These are phyloP conservation scores for Xylariaceae sp. DNA, from an alignment of 2,329 filamentous ascomycete genomes.

Conservation along the genomic window DNA sequence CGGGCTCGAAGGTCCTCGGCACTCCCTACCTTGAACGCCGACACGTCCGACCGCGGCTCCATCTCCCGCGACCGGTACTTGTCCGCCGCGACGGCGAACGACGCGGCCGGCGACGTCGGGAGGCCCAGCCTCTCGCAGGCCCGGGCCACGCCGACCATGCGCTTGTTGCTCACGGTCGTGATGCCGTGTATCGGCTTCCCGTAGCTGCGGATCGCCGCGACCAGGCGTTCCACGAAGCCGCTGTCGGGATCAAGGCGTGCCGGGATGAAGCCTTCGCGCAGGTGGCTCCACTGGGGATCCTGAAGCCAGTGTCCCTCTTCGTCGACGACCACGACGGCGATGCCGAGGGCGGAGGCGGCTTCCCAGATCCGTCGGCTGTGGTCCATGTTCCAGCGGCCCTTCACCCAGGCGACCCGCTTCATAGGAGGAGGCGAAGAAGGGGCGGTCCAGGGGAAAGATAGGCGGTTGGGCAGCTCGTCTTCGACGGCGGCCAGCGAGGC, in stretches of 20 bases:
- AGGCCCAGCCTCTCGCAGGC: not conserved
- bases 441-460: no score
- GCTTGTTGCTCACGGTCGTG: not conserved
- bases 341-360: no score
- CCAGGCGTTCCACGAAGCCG: not conserved
- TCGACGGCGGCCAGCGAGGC: no score
- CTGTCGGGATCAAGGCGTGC: not conserved
- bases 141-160: not conserved
- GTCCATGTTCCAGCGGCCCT: no score
- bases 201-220: not conserved
- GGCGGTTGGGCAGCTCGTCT: no score
- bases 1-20: not conserved
- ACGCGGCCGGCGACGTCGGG: not conserved
- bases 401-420: no score
- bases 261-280: not conserved
- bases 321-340: no score
- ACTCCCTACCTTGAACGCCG: not conserved
- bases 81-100: not conserved
- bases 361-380: no score
- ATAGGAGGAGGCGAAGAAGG: no score
- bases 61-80: not conserved
- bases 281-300: no score
- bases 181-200: not conserved
- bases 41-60: not conserved
- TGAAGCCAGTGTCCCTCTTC: no score